Evolutionary conservation across 2,329 filamentous ascomycete genomes (phyloP).

Genomic region (Penicillium sp.): DNA sequence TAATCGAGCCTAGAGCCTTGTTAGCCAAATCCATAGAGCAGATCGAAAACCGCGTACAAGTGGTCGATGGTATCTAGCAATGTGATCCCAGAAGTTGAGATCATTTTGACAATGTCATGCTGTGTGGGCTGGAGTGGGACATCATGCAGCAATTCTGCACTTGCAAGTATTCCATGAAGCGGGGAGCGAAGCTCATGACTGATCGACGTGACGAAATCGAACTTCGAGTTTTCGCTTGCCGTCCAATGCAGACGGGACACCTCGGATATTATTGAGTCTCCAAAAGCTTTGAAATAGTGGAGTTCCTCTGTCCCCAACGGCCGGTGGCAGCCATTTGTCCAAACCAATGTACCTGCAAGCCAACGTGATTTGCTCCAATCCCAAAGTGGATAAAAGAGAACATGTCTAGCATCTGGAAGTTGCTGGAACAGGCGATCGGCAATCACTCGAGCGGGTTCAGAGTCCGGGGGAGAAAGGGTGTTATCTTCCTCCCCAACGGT

Average conservation of each 20-base stretch:
- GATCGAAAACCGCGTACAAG: constrained; percentile 20
- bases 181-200: constrained; percentile 55
- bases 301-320: constrained; percentile 30
- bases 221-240: constrained; percentile 49
- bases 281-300: constrained; percentile 38
- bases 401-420: constrained; percentile 27
- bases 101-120: constrained; percentile 48
- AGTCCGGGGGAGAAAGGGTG: background rate
- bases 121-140: constrained; percentile 45
- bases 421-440: constrained; percentile 15
- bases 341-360: constrained; percentile 34
- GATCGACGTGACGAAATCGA: constrained; percentile 55
- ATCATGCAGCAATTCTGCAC: constrained; percentile 53
- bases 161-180: constrained; percentile 51
- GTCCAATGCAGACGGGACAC: constrained; percentile 37
- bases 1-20: constrained; percentile 30
- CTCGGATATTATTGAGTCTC: constrained; percentile 37
- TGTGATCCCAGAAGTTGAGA: constrained; percentile 54
- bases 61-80: constrained; percentile 52
- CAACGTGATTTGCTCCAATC: constrained; percentile 36
- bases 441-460: constrained; percentile 7
- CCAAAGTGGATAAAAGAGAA: constrained; percentile 38
- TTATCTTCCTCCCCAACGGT: background rate
- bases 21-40: constrained; percentile 1
- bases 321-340: constrained; percentile 27